phyloP scores from a whole-genome alignment of 306 rosid genomes.

The Astragalus membranaceus region DNA sequence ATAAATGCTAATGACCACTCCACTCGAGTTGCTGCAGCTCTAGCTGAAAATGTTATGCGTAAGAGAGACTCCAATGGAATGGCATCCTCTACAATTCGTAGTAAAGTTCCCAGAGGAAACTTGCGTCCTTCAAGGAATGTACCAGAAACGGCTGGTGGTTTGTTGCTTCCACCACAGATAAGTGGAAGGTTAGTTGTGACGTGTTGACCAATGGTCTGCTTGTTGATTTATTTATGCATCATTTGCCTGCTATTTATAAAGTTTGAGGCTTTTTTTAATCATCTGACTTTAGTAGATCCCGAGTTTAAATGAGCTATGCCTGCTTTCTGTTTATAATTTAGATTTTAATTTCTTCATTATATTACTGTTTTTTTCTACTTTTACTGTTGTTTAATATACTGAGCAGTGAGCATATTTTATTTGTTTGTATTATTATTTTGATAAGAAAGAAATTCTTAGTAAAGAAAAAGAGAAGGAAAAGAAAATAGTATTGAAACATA shows the following conservation, averaged over 20 bases:
- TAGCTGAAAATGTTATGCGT: conserved; percentile 65
- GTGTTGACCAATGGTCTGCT: neutral
- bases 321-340: neutral
- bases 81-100: conserved; percentile 41
- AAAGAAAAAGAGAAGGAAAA: neutral
- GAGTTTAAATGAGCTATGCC: neutral
- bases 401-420: neutral
- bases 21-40: conserved; percentile 69
- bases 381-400: neutral
- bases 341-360: neutral
- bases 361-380: neutral
- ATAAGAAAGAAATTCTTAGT: neutral
- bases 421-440: neutral
- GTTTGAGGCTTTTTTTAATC: neutral
- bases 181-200: conserved; percentile 71
- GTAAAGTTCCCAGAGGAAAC: conserved; percentile 63
- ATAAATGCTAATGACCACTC: conserved; percentile 51
- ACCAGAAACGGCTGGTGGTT: conserved; percentile 61
- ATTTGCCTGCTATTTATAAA: neutral
- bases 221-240: neutral
- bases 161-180: conserved; percentile 87
- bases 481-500: neutral
- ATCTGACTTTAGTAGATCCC: neutral
- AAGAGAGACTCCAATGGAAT: conserved; percentile 63
- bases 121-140: conserved; percentile 58